Evolutionary conservation across 345 rosid genomes (phyloP).

Genomic region (Ceriops tagal): DNA sequence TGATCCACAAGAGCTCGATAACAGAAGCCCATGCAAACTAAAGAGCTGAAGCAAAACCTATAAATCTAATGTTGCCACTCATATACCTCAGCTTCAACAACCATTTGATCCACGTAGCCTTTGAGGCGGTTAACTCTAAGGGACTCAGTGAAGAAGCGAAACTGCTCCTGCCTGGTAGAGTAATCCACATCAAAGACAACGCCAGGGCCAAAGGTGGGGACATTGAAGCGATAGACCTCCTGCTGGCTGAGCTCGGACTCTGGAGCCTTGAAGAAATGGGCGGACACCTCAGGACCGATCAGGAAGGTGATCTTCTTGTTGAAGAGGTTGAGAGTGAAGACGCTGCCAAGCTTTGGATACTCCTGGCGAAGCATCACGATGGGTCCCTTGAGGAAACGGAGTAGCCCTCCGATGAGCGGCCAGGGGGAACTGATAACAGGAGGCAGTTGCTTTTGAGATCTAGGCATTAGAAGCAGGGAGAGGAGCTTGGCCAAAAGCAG

Average conservation of each 20-base stretch:
- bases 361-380: constrained; percentile 79
- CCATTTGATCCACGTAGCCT: constrained; percentile 97
- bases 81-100: constrained; percentile 77
- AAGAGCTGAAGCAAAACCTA: too few species aligned
- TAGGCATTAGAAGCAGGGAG: constrained; percentile 10
- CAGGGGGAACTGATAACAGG: constrained; percentile 50
- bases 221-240: constrained; percentile 94
- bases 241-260: constrained; percentile 93
- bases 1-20: too few species aligned
- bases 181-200: constrained; percentile 96
- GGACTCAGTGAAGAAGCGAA: constrained; percentile 90
- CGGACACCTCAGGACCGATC: constrained; percentile 94
- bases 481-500: too few species aligned
- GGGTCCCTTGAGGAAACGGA: constrained; percentile 75
- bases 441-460: constrained; percentile 69
- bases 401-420: constrained; percentile 72
- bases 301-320: constrained; percentile 85
- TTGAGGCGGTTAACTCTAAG: constrained; percentile 75
- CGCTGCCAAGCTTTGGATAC: constrained; percentile 88
- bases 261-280: constrained; percentile 91
- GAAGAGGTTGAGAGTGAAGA: constrained; percentile 66
- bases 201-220: constrained; percentile 94
- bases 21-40: too few species aligned
- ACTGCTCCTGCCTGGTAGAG: constrained; percentile 84
- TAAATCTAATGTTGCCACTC: too few species aligned